Evolutionary conservation across 1,284 basidiomycete genomes (phyloP), one percentile per base, ranked within the genome.

Genomic region (Lentinula novae-zelandiae): DNA sequence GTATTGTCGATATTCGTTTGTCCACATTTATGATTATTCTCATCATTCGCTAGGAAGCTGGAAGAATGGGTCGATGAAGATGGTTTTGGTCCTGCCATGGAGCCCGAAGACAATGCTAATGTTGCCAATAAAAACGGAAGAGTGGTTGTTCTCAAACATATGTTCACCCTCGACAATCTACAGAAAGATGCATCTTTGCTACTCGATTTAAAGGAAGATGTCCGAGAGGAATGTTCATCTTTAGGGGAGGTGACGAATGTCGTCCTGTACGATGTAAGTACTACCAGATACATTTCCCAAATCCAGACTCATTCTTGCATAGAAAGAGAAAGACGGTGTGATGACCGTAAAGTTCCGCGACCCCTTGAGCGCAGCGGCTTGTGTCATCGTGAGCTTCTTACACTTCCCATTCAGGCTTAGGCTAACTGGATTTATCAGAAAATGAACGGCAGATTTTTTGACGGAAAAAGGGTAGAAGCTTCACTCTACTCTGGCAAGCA

Each of bases 301-400:
- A 53, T 2, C 17, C 44, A 22, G 50, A 61, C 27, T 49, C 57
- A 67, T 13, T 58, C 8, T 20, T 27, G 50, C 65, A 58, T 74
- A 98, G 95, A 85, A 89, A 77, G 97, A 99, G 72, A 79, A 87
- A 22, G 95, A 98, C 46, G 97, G 97, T 1, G 78, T 99, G 60
- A 98, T 99, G 84, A 96, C 95, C 0, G 89, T 99, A 64, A 96
- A 96, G 68, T 99, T 98, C 78, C 87, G 88, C 62, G 94, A 96
- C 65, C 82, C 90, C 5, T 69, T 93, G 2, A 88, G 93, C 58
- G 96, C 96, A 0, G 87, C 93, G 71, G 93, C 93, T 4, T 99
- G 96, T 69, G 80, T 98, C 10, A 63, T 92, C 60, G 94, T 92
- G 67, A 67, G 92, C 82, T 13, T 34, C 58, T 53, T 36, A 27